phyloP scores from a whole-genome alignment of 768 basidiomycete species.

The Phlegmacium glaucopus region DNA sequence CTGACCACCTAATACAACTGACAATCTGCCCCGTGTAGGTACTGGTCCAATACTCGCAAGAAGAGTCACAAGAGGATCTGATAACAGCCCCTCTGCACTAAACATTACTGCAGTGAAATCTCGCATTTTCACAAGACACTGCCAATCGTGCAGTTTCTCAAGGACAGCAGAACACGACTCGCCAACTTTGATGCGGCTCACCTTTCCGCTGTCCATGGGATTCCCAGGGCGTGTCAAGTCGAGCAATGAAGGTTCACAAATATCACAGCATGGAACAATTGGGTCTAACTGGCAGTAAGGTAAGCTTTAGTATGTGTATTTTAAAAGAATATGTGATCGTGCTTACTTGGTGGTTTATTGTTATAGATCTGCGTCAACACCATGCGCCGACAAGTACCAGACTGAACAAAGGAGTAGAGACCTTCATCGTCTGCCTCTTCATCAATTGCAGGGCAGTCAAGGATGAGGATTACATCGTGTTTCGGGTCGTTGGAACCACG shows the following conservation, averaged over 20 bases:
- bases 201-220: too few relatives aligned
- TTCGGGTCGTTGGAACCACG: background rate
- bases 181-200: too few relatives aligned
- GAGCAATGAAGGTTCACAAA: conserved; percentile 8
- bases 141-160: too few relatives aligned
- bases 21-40: background rate
- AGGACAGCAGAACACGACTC: too few relatives aligned
- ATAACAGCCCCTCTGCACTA: conserved; percentile 1
- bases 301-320: too few relatives aligned
- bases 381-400: conserved; percentile 2
- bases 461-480: background rate
- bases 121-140: too few relatives aligned
- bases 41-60: background rate
- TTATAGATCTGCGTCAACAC: conserved; percentile 4
- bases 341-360: too few relatives aligned
- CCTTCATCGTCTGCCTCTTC: conserved; percentile 5
- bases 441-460: background rate
- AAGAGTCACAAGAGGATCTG: background rate
- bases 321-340: too few relatives aligned
- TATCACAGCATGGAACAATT: conserved; percentile 9
- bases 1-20: background rate
- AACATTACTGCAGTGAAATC: too few relatives aligned
- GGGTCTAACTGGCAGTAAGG: too few relatives aligned
- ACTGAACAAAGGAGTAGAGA: conserved; percentile 4
- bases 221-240: conserved; percentile 22